Evolutionary conservation across 106 monocot genomes (phyloP).

Genomic region (Agapanthus africanus): DNA sequence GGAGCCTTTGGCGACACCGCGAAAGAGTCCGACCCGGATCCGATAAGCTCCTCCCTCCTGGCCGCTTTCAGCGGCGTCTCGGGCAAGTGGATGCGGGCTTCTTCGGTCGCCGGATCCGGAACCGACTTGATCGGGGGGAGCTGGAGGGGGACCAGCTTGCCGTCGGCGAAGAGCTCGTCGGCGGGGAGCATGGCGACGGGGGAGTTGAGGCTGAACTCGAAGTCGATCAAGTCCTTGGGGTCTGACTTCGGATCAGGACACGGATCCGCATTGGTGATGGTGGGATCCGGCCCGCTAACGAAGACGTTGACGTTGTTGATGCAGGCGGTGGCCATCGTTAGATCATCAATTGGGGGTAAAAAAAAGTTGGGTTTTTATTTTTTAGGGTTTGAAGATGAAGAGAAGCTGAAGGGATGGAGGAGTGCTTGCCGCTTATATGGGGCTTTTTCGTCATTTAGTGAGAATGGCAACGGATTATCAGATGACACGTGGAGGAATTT

Average conservation of each 20-base stretch:
- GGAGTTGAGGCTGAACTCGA: constrained; percentile 69
- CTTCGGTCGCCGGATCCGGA: background rate
- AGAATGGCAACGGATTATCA: too few relatives aligned
- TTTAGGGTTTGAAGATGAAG: too few relatives aligned
- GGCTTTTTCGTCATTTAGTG: too few relatives aligned
- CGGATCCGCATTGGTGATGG: background rate
- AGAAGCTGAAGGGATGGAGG: too few relatives aligned
- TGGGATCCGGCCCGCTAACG: background rate
- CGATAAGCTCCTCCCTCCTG: constrained; percentile 9
- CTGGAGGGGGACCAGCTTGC: constrained; percentile 79
- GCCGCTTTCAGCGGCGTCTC: constrained; percentile 12
- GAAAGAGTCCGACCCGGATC: constrained; percentile 11
- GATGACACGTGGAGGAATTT: too few relatives aligned
- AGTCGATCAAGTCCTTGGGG: constrained; percentile 38
- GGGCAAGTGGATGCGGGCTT: background rate
- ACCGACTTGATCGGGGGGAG: background rate
- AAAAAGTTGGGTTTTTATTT: too few relatives aligned
- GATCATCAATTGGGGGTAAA: too few relatives aligned
- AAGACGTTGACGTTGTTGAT: constrained; percentile 10
- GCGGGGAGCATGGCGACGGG: constrained; percentile 67
- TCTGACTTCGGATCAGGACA: background rate
- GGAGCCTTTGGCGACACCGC: constrained; percentile 76
- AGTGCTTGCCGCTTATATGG: too few relatives aligned
- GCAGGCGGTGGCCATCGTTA: constrained; percentile 14
- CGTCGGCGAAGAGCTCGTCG: constrained; percentile 82